Conservation (phyloP, 148 eudicot species). For the Rhododendron kiyosumense region DNA sequence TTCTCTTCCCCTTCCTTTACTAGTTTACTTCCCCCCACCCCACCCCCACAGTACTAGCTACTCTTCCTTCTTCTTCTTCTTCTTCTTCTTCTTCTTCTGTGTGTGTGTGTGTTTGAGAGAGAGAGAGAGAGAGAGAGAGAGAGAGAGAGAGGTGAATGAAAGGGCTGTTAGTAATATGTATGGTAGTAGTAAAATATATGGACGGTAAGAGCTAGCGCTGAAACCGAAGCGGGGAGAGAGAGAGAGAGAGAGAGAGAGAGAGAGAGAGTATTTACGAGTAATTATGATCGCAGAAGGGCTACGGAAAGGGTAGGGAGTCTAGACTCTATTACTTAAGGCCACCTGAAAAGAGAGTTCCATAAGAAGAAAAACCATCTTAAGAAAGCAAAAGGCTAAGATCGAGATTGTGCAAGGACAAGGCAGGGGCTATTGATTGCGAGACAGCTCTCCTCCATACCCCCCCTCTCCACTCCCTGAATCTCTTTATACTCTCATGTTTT, state of each 20-base stretch:
- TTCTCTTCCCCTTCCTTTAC: neutral
- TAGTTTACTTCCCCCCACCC: too few relatives aligned
- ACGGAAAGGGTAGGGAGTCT: conserved; percentile 1
- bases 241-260: conserved; percentile 5
- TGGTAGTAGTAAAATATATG: neutral
- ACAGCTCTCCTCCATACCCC: neutral
- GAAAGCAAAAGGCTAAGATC: neutral
- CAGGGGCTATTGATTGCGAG: neutral
- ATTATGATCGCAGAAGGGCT: neutral
- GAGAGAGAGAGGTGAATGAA: neutral
- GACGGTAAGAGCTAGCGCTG: conserved; percentile 21
- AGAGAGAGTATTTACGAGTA: conserved; percentile 6
- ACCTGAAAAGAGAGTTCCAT: conserved; percentile 27
- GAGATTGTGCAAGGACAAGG: neutral
- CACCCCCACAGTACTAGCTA: too few relatives aligned
- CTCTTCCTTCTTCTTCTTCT: too few relatives aligned
- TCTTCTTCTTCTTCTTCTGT: neutral
- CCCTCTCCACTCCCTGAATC: neutral
- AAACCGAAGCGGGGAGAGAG: conserved; percentile 26
- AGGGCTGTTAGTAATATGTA: neutral
- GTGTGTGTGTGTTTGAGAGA: neutral
- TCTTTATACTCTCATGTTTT: neutral
- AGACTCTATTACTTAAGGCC: conserved; percentile 13
- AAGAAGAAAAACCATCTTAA: conserved; percentile 10
- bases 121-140: neutral